Conservation (phyloP, 1,139 yeast species). For the Candida albicans region DNA sequence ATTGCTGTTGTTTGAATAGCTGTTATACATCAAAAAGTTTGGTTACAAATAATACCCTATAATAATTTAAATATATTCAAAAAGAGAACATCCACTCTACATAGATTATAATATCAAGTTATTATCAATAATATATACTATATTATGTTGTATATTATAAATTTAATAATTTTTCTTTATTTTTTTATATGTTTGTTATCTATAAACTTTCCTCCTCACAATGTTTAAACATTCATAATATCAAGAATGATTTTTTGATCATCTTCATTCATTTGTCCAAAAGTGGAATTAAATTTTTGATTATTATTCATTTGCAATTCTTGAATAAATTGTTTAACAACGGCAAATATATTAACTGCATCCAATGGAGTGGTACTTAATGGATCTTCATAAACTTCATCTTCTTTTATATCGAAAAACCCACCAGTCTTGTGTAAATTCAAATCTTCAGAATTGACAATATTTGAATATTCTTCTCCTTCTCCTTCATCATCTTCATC, state of each 20-base stretch:
- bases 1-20: too few relatives aligned
- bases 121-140: too few relatives aligned
- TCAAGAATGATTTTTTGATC: constrained; percentile 15
- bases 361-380: constrained; percentile 78
- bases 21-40: too few relatives aligned
- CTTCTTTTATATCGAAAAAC: constrained; percentile 48
- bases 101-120: too few relatives aligned
- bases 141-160: background rate
- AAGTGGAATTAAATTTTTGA: constrained; percentile 15
- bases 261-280: constrained; percentile 16
- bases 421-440: constrained; percentile 39
- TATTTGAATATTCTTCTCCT: constrained; percentile 34
- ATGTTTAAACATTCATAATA: constrained; percentile 10
- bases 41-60: too few relatives aligned
- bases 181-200: background rate
- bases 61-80: too few relatives aligned
- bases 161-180: background rate
- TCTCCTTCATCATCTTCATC: constrained; percentile 37
- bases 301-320: constrained; percentile 14
- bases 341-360: constrained; percentile 52
- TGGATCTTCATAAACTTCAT: constrained; percentile 75
- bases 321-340: constrained; percentile 12
- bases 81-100: too few relatives aligned
- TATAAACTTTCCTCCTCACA: constrained; percentile 1
- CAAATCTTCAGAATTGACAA: constrained; percentile 20